Percentiles rank a stretch among this genome's conserved stretches.
These are phyloP conservation scores for Harringtonia aguacate DNA, from an alignment of 2,329 filamentous ascomycete genomes.

Conservation along the genomic window DNA sequence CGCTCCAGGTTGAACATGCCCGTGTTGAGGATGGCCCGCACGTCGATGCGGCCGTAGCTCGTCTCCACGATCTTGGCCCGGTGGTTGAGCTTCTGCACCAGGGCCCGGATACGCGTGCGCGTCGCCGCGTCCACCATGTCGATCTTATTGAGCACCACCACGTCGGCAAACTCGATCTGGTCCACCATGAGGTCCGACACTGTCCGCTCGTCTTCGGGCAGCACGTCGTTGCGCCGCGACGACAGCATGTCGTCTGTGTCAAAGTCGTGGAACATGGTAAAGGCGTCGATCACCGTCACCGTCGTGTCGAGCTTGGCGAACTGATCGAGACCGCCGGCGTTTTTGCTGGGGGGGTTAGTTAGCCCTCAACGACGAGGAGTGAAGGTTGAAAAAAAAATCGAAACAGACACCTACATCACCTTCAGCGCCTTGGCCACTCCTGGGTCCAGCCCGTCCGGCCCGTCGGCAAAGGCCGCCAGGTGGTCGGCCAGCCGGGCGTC, in stretches of 20 bases:
- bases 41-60: slow-evolving; percentile 47
- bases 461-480: slow-evolving; percentile 24
- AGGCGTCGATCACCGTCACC: slow-evolving; percentile 63
- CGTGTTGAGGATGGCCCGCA: slow-evolving; percentile 55
- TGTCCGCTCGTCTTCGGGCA: slow-evolving; percentile 58
- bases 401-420: slow-evolving; percentile 19
- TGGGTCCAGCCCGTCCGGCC: slow-evolving; percentile 14
- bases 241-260: slow-evolving; percentile 59
- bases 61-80: slow-evolving; percentile 53
- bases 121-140: slow-evolving; percentile 44
- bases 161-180: slow-evolving; percentile 68
- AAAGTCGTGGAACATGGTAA: slow-evolving; percentile 63
- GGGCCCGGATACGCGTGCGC: slow-evolving; percentile 33
- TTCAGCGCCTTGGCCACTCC: slow-evolving; percentile 14
- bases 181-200: slow-evolving; percentile 69
- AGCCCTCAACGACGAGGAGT: background rate
- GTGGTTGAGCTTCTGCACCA: slow-evolving; percentile 55
- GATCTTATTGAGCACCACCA: slow-evolving; percentile 60
- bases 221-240: slow-evolving; percentile 49
- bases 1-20: slow-evolving; percentile 53
- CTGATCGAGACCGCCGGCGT: slow-evolving; percentile 51
- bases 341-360: background rate
- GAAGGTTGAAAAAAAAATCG: background rate
- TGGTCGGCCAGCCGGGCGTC: slow-evolving; percentile 43
- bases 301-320: slow-evolving; percentile 60